Evolutionary conservation across 192 early-diverging fungal species (phyloP).

Genomic region (Mortierella alpina): DNA sequence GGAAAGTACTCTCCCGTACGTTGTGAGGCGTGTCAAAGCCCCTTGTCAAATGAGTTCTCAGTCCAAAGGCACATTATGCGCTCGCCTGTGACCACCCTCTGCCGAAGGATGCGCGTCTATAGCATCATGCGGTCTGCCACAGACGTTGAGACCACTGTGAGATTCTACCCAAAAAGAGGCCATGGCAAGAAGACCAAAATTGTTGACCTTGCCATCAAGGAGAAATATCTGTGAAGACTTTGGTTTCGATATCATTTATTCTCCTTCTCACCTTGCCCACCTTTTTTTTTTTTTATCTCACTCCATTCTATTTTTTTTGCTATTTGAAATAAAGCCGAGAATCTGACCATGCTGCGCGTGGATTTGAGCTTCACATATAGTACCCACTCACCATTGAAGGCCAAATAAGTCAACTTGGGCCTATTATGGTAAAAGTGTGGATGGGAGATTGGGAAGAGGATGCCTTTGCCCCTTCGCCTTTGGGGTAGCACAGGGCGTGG

Average conservation of each 20-base stretch:
- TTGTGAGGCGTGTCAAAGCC: constrained; percentile 31
- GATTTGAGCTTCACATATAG: too few species aligned
- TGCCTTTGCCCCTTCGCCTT: too few species aligned
- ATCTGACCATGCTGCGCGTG: too few species aligned
- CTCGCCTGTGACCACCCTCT: constrained; percentile 1
- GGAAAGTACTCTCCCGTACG: constrained; percentile 31
- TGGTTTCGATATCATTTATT: not conserved
- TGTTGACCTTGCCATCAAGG: constrained; percentile 2
- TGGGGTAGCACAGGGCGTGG: too few species aligned
- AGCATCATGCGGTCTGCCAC: constrained; percentile 38
- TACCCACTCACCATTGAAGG: too few species aligned
- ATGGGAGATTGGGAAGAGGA: too few species aligned
- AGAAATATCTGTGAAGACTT: not conserved
- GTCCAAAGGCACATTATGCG: constrained; percentile 36
- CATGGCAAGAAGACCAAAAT: constrained; percentile 36
- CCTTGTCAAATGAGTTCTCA: constrained; percentile 40
- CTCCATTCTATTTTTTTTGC: not conserved
- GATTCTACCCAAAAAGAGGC: constrained; percentile 33
- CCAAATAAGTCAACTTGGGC: too few species aligned
- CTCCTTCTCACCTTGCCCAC: not conserved
- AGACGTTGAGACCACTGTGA: constrained; percentile 29
- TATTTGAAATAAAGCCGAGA: not conserved
- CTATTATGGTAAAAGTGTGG: too few species aligned
- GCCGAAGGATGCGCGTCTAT: constrained; percentile 32
- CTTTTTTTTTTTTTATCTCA: not conserved